Evolutionary conservation across 2,329 filamentous ascomycete genomes (phyloP).

Genomic region (Xylaria sp.): DNA sequence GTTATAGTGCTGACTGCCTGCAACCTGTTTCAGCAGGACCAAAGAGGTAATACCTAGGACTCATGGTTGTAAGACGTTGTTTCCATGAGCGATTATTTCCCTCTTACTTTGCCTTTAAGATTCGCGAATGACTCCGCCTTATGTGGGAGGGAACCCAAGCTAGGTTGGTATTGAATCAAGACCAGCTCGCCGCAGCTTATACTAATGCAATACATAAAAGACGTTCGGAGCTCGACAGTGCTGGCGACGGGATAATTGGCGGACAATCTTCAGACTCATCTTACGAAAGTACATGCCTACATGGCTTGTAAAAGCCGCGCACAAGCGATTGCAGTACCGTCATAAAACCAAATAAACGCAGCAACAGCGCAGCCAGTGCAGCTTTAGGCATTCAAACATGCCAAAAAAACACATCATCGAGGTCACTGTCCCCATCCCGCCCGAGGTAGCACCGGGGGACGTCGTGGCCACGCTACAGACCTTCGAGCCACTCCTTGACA

Average conservation of each 20-base stretch:
- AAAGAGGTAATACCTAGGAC: background rate
- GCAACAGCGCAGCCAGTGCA: no score
- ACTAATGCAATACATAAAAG: no score
- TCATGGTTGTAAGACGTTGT: no score
- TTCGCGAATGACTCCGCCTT: background rate
- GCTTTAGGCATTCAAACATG: conserved; percentile 1
- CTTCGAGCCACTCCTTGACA: conserved; percentile 24
- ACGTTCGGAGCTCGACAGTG: background rate
- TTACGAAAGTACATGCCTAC: no score
- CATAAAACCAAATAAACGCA: background rate
- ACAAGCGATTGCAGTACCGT: background rate
- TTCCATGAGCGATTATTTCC: background rate
- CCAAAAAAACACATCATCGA: conserved; percentile 9
- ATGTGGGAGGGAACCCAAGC: background rate
- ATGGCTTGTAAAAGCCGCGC: background rate
- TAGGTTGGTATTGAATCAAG: background rate
- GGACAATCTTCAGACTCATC: background rate
- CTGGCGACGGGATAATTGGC: background rate
- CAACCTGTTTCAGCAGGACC: background rate
- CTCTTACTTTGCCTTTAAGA: background rate
- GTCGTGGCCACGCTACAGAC: conserved; percentile 19
- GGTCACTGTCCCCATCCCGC: conserved; percentile 19
- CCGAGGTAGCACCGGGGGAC: background rate
- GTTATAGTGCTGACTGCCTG: background rate
- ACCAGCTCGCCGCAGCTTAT: background rate